These are phyloP conservation scores for Globisporangium middletonii DNA, from an alignment of 352 stramenopile species.

Conservation along the genomic window DNA sequence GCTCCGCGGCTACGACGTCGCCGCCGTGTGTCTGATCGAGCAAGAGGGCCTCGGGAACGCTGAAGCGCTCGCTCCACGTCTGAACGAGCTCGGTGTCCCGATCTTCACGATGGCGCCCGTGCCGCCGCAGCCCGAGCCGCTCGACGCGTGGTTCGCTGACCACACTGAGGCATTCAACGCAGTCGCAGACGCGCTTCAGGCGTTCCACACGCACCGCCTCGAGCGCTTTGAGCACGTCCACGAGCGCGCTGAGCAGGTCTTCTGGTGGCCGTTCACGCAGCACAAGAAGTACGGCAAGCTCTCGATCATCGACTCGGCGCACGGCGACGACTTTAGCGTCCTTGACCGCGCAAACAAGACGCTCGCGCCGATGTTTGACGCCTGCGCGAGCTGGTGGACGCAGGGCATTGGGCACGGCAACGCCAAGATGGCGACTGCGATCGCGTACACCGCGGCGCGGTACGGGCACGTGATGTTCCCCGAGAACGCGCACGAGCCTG, in stretches of 20 bases:
- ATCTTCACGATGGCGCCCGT: slow-evolving; percentile 71
- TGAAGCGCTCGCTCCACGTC: slow-evolving; percentile 48
- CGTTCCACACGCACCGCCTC: slow-evolving; percentile 52
- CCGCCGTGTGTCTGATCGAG: slow-evolving; percentile 77
- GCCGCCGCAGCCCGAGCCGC: slow-evolving; percentile 64
- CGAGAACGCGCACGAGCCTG: slow-evolving; percentile 85
- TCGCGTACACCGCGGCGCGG: slow-evolving; percentile 85
- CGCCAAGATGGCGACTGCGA: slow-evolving; percentile 76
- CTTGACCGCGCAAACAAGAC: slow-evolving; percentile 43
- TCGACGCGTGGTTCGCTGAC: slow-evolving; percentile 60
- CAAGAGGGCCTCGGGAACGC: slow-evolving; percentile 67
- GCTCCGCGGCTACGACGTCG: slow-evolving; percentile 89
- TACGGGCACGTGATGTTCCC: slow-evolving; percentile 93
- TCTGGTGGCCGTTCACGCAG: slow-evolving; percentile 94
- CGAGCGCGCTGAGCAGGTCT: slow-evolving; percentile 57
- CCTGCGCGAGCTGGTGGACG: slow-evolving; percentile 91
- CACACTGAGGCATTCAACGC: slow-evolving; percentile 45
- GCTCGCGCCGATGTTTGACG: slow-evolving; percentile 79
- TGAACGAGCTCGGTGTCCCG: slow-evolving; percentile 62
- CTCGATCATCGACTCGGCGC: slow-evolving; percentile 86
- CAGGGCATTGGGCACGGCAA: slow-evolving; percentile 90
- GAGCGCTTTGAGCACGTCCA: slow-evolving; percentile 51
- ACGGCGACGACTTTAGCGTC: slow-evolving; percentile 82
- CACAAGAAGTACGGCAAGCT: slow-evolving; percentile 81
- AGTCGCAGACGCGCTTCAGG: slow-evolving; percentile 40